A percentile compares a stretch with the other conserved stretches of the same genome.
These are phyloP conservation scores for Lactifluus pinguis DNA, from an alignment of 768 basidiomycete species.

Conservation along the genomic window DNA sequence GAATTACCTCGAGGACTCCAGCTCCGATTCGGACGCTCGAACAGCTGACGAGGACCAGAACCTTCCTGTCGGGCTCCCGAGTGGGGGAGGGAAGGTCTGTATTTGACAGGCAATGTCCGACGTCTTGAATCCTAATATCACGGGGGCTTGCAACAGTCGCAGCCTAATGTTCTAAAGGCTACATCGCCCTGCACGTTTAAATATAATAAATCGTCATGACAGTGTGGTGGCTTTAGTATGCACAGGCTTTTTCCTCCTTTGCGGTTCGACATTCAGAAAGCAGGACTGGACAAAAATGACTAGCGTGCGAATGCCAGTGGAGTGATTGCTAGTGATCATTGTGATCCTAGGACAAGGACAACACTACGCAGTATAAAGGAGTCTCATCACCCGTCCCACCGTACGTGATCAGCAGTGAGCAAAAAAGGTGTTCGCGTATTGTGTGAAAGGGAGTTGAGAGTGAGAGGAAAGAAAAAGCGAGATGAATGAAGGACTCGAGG, in stretches of 20 bases:
- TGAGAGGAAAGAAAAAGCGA: neutral
- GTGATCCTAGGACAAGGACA: neutral
- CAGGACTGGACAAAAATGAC: neutral
- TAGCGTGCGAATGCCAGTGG: neutral
- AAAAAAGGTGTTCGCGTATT: slow-evolving; percentile 1
- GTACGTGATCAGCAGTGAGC: neutral
- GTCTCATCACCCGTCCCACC: neutral
- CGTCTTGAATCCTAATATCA: neutral
- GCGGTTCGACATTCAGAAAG: neutral
- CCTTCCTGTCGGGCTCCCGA: no score
- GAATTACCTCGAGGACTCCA: no score
- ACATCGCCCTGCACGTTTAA: neutral
- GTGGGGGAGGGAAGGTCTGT: no score
- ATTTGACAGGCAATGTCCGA: no score
- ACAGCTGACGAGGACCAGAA: no score
- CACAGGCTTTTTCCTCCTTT: neutral
- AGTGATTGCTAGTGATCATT: no score
- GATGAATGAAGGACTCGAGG: slow-evolving; percentile 16
- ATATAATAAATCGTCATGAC: neutral
- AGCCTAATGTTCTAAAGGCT: neutral
- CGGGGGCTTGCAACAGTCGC: neutral
- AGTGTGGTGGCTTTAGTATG: neutral
- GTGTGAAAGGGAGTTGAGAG: neutral
- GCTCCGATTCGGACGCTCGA: no score
- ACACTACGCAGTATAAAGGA: neutral